A percentile compares a stretch with the other conserved stretches of the same genome.
Conservation (phyloP, 2,329 filamentous ascomycete species). For the Emmonsiellopsis sp. region DNA sequence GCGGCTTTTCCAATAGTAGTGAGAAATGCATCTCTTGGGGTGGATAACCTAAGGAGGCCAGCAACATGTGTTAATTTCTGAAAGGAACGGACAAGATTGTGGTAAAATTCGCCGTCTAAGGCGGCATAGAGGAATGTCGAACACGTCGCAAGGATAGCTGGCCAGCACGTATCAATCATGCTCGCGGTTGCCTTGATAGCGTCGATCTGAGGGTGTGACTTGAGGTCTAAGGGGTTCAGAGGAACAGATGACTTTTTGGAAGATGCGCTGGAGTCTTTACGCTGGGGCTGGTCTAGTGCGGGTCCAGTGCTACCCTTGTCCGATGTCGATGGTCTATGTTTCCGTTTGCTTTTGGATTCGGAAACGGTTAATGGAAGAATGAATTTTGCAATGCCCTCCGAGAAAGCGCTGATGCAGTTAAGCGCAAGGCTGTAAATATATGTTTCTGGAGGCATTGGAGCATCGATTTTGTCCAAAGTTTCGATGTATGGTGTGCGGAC, state of each 20-base stretch:
- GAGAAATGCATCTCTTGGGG: constrained; percentile 85
- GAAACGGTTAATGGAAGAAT: constrained; percentile 84
- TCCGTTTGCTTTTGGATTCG: constrained; percentile 49
- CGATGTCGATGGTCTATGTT: constrained; percentile 24
- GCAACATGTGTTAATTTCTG: constrained; percentile 94
- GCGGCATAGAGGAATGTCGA: constrained; percentile 92
- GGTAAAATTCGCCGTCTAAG: constrained; percentile 88
- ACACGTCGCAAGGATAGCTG: constrained; percentile 84
- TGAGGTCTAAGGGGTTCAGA: constrained; percentile 69
- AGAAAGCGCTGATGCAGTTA: constrained; percentile 79
- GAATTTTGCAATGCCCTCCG: constrained; percentile 87
- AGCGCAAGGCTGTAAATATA: constrained; percentile 87
- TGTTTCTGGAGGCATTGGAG: constrained; percentile 75
- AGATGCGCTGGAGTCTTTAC: constrained; percentile 15
- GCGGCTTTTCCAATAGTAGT: constrained; percentile 90
- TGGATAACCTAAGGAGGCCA: constrained; percentile 71
- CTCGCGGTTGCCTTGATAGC: constrained; percentile 69
- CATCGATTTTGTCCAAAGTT: constrained; percentile 83
- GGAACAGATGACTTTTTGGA: constrained; percentile 37
- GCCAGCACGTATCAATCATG: constrained; percentile 90
- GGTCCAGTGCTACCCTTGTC: constrained; percentile 28
- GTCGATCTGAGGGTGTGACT: constrained; percentile 59
- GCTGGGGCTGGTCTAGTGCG: constrained; percentile 18
- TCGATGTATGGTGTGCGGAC: constrained; percentile 84
- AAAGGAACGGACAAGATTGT: constrained; percentile 80